These are phyloP conservation scores for Canariomyces notabilis DNA, from an alignment of 2,329 filamentous ascomycete species.

Conservation along the genomic window DNA sequence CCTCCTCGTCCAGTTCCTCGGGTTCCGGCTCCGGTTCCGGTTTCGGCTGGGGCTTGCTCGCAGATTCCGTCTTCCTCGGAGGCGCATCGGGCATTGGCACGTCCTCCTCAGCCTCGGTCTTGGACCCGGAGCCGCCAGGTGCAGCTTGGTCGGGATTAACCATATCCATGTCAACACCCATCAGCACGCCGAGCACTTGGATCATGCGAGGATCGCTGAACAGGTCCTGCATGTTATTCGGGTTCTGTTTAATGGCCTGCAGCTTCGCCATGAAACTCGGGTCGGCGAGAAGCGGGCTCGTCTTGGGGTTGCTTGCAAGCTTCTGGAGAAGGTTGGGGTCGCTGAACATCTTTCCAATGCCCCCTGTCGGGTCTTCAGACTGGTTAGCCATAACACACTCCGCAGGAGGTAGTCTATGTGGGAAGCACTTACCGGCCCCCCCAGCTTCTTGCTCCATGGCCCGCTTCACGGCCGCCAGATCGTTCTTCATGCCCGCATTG, in stretches of 20 bases:
- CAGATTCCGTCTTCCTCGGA: slow-evolving; percentile 38
- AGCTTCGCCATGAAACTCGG: slow-evolving; percentile 86
- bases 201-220: slow-evolving; percentile 90
- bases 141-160: slow-evolving; percentile 33
- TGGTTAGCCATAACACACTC: neutral
- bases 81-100: slow-evolving; percentile 70
- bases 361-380: slow-evolving; percentile 55
- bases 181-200: slow-evolving; percentile 85
- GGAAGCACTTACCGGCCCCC: slow-evolving; percentile 17
- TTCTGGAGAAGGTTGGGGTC: slow-evolving; percentile 88
- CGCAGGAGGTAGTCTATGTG: too few relatives aligned
- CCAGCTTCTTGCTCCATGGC: slow-evolving; percentile 72
- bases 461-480: slow-evolving; percentile 76
- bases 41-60: slow-evolving; percentile 57
- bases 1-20: slow-evolving; percentile 74
- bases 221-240: slow-evolving; percentile 69
- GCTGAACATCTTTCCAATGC: slow-evolving; percentile 88
- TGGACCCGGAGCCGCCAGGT: slow-evolving; percentile 28
- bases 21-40: slow-evolving; percentile 52
- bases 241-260: slow-evolving; percentile 74
- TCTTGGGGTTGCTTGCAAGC: slow-evolving; percentile 92
- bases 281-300: slow-evolving; percentile 72
- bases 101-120: slow-evolving; percentile 61
- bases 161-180: slow-evolving; percentile 90
- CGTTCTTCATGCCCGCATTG: slow-evolving; percentile 90